Evolutionary conservation across 768 basidiomycete species (phyloP), one percentile per base, ranked within the genome.

Genomic region (Chalciporus piperatus): DNA sequence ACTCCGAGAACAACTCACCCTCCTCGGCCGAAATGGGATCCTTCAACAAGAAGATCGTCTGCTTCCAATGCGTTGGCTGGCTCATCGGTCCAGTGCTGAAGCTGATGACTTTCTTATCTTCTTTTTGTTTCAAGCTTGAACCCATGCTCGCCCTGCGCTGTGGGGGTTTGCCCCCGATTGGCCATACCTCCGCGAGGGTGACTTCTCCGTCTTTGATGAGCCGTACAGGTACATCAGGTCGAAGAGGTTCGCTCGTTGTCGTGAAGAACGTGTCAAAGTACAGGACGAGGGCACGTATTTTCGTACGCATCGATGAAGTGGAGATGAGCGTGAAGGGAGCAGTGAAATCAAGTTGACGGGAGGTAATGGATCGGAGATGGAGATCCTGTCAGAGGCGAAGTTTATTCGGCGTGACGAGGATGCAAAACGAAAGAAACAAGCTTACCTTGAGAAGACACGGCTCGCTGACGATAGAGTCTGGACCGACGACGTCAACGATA

Each of bases 231-330:
- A 78, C 77, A 30, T 72, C 72, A 0, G 79, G 73, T 0, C 83
- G 68, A 6, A 86, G 70, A 1, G 80, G 79, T 39, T 72, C 72
- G 80, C 86, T 25, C 69, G 74, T 39, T 55, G 74, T 67, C 1
- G 83, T 83, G 76, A 98, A 98, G 76, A 94, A 98, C 0, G 89
- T 87, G 71, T 98, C 96, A 62, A 98, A 98, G 72, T 96, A 96
- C 16, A 94, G 82, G 22, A 97, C 76, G 72, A 98, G 84, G 6
- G 89, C 78, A 63, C 83, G 83, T 39, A 89, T 76, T 64, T 87
- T 87, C 5, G 78, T 80, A 30, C 82, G 78, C 55, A 79, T 79
- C 11, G 75, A 71, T 2, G 78, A 74, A 1, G 79, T 84, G 5
- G 85, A 82, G n/a, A 75, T 68, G 35, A 98, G 79, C 2, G 74